Percentiles rank a stretch among this genome's conserved stretches.
phyloP scores from a whole-genome alignment of 106 monocot species.

The Dendrobium officinale region DNA sequence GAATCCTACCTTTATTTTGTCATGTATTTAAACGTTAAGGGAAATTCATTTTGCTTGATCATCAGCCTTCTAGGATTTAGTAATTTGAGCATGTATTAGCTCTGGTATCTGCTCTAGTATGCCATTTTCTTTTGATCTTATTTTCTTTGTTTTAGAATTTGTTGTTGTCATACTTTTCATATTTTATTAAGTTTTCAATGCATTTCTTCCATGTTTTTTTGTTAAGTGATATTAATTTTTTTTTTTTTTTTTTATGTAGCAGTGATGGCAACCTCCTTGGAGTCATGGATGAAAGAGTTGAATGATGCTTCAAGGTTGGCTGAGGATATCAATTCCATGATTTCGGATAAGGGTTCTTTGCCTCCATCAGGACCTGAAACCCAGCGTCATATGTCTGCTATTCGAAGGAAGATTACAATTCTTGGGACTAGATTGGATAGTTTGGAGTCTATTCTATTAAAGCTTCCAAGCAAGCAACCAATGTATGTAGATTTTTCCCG shows the following conservation, averaged over 20 bases:
- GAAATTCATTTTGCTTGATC: neutral
- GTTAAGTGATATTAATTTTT: neutral
- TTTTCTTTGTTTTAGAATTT: neutral
- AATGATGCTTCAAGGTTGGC: slow-evolving; percentile 73
- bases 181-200: neutral
- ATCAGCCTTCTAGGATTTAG: neutral
- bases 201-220: neutral
- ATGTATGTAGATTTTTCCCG: slow-evolving; percentile 30
- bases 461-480: slow-evolving; percentile 57
- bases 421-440: slow-evolving; percentile 74
- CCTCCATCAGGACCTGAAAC: slow-evolving; percentile 63
- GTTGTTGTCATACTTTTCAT: neutral
- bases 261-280: slow-evolving; percentile 69
- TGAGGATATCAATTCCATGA: slow-evolving; percentile 74
- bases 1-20: neutral
- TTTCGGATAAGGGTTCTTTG: slow-evolving; percentile 58
- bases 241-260: slow-evolving; percentile 3
- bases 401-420: slow-evolving; percentile 84
- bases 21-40: neutral
- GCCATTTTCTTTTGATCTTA: neutral
- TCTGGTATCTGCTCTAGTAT: neutral
- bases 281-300: slow-evolving; percentile 68
- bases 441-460: slow-evolving; percentile 54
- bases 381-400: slow-evolving; percentile 50
- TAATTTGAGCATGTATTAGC: too few species aligned